A percentile compares a stretch with the other conserved stretches of the same genome.
phyloP scores from a whole-genome alignment of 176 grass and related monocot species.

The Bonia amplexicaulis region DNA sequence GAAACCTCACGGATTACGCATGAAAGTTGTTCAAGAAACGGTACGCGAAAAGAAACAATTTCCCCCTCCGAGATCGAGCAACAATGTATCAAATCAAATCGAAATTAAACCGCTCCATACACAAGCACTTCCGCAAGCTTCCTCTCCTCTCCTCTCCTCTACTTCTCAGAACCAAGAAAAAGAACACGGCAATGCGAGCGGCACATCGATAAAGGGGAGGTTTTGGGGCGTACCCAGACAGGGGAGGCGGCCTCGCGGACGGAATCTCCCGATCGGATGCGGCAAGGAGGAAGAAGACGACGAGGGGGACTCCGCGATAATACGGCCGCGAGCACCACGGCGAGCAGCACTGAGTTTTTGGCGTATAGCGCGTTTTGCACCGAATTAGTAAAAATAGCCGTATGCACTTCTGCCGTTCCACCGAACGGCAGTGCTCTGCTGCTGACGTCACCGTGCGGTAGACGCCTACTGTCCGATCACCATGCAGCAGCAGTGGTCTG shows the following conservation, averaged over 20 bases:
- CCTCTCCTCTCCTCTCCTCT: background rate
- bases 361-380: too few relatives aligned
- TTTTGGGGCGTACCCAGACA: conserved; percentile 20
- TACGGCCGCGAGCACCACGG: conserved; percentile 39
- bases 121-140: background rate
- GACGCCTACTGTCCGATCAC: too few relatives aligned
- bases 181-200: conserved; percentile 2
- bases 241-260: background rate
- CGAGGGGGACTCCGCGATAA: background rate
- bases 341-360: background rate
- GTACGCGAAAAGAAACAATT: background rate
- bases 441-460: too few relatives aligned
- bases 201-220: background rate
- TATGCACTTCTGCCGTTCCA: too few relatives aligned
- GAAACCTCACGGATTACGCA: background rate
- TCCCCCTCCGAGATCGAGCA: background rate
- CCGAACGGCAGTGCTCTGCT: too few relatives aligned
- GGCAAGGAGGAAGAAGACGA: background rate
- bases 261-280: background rate
- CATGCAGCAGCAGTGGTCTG: too few relatives aligned
- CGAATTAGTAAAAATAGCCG: too few relatives aligned
- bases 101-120: background rate
- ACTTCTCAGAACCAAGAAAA: background rate
- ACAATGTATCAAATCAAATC: background rate
- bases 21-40: background rate